These are phyloP conservation scores for Xylariaceae sp. DNA, from an alignment of 2,329 filamentous ascomycete species.

Conservation along the genomic window DNA sequence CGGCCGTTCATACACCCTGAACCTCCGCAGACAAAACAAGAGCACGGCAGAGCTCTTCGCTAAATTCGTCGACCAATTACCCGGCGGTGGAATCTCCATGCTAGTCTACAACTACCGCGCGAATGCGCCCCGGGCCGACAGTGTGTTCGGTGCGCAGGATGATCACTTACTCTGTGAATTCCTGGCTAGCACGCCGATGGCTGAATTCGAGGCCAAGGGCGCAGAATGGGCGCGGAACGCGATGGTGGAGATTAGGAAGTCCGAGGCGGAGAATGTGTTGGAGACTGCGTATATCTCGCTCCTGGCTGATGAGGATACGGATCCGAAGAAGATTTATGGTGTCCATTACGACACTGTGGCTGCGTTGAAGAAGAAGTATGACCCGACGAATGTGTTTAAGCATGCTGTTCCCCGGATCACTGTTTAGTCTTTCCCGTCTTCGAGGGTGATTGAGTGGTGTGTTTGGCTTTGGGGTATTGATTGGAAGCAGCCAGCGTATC, in stretches of 20 bases:
- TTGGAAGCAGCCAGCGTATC: too few relatives aligned
- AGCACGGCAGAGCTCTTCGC: constrained; percentile 27
- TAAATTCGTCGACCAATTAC: constrained; percentile 19
- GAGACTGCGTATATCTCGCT: constrained; percentile 32
- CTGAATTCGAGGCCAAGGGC: constrained; percentile 23
- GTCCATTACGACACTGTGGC: constrained; percentile 22
- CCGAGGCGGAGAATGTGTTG: constrained; percentile 24
- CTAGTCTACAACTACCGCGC: constrained; percentile 30
- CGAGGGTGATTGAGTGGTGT: too few relatives aligned
- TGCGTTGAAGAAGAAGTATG: constrained; percentile 32
- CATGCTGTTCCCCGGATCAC: constrained; percentile 16
- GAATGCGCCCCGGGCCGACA: constrained; percentile 10
- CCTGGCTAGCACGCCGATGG: constrained; percentile 23
- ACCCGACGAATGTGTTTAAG: constrained; percentile 35
- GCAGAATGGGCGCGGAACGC: constrained; percentile 24
- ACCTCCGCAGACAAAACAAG: constrained; percentile 23
- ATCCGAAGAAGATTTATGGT: constrained; percentile 31
- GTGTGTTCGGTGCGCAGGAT: constrained; percentile 28
- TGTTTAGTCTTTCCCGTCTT: neutral
- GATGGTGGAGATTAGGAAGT: constrained; percentile 20
- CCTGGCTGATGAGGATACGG: constrained; percentile 23
- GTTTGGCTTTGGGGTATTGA: too few relatives aligned
- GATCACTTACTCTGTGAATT: constrained; percentile 36
- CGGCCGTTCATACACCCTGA: constrained; percentile 21
- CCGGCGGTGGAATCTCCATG: constrained; percentile 26